phyloP scores from a whole-genome alignment of 495 filamentous ascomycete genomes.

The Podospora tetraspora region DNA sequence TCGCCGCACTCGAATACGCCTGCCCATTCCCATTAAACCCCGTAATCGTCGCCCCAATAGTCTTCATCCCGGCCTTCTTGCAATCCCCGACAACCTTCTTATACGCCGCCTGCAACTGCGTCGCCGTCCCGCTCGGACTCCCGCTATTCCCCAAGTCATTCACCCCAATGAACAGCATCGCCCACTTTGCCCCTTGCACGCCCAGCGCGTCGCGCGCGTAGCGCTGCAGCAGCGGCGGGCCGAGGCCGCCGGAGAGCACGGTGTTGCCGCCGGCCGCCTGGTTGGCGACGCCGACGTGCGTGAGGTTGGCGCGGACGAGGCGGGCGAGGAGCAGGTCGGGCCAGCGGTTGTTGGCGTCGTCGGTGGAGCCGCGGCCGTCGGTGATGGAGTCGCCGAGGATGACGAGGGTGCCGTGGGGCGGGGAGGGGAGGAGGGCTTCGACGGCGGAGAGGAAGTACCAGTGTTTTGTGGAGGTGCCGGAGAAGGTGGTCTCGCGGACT shows the following conservation, averaged over 20 bases:
- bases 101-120: conserved; percentile 51
- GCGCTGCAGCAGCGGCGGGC: conserved; percentile 56
- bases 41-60: conserved; percentile 65
- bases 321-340: conserved; percentile 57
- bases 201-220: conserved; percentile 60
- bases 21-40: conserved; percentile 52
- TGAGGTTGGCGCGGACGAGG: conserved; percentile 46
- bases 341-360: conserved; percentile 64
- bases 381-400: conserved; percentile 73
- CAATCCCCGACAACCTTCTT: conserved; percentile 52
- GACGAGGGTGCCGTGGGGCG: conserved; percentile 42
- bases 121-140: conserved; percentile 43
- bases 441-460: conserved; percentile 60
- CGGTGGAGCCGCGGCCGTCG: conserved; percentile 60
- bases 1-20: conserved; percentile 49
- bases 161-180: conserved; percentile 67
- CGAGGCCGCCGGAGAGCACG: conserved; percentile 56
- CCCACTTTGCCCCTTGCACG: conserved; percentile 53
- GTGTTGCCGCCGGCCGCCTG: conserved; percentile 72
- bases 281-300: conserved; percentile 55
- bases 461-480: conserved; percentile 41
- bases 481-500: conserved; percentile 42
- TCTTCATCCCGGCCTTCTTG: conserved; percentile 50
- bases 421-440: conserved; percentile 51
- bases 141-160: conserved; percentile 60